A percentile compares a stretch with the other conserved stretches of the same genome.
phyloP scores from a whole-genome alignment of 371 early-diverging fungal genomes.

The Coemansia sp. region DNA sequence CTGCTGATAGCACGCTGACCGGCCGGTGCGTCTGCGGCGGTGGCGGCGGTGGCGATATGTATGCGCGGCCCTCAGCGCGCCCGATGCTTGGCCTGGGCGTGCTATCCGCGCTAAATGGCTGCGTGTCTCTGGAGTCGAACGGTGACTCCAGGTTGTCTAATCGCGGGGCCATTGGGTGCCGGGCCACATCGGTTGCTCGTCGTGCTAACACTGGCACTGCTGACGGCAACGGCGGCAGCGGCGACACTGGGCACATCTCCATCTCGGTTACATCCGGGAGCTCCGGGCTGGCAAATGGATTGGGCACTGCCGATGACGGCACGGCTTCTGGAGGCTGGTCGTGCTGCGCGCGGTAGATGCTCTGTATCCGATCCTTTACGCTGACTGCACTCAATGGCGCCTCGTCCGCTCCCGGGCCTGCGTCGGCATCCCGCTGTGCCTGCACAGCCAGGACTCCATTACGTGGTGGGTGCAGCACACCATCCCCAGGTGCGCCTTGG shows the following conservation, averaged over 20 bases:
- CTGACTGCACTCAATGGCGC: background rate
- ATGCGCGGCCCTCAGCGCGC: background rate
- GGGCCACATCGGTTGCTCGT: conserved; percentile 10
- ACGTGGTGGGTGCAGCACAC: background rate
- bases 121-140: background rate
- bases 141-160: background rate
- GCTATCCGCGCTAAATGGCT: background rate
- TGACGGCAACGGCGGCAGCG: conserved; percentile 23
- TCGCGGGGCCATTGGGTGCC: background rate
- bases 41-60: conserved; percentile 8
- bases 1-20: conserved; percentile 3
- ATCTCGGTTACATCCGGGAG: conserved; percentile 1
- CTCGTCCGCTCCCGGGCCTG: background rate
- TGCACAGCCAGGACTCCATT: conserved; percentile 11
- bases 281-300: conserved; percentile 48
- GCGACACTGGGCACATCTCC: conserved; percentile 14
- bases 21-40: conserved; percentile 9
- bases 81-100: conserved; percentile 2
- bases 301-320: background rate
- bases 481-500: background rate
- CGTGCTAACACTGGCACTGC: conserved; percentile 10
- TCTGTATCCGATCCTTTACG: conserved; percentile 33
- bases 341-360: conserved; percentile 11
- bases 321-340: background rate
- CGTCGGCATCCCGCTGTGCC: conserved; percentile 12